phyloP scores from a whole-genome alignment of 2,329 filamentous ascomycete genomes.

The Scolecobasidium constrictum region DNA sequence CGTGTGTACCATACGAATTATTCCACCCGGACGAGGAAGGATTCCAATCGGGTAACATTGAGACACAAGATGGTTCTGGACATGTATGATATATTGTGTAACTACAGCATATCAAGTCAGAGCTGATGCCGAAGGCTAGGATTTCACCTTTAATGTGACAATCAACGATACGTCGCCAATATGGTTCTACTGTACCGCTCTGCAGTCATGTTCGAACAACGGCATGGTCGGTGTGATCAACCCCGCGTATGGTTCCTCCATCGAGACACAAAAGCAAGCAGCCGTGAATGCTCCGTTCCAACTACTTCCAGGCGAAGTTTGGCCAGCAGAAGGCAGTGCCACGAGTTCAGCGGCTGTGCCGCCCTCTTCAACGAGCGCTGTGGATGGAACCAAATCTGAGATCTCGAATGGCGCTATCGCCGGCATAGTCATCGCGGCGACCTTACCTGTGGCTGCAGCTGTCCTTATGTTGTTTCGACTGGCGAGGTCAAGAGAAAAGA shows the following conservation, averaged over 20 bases:
- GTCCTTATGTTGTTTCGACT: background rate
- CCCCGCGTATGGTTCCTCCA: constrained; percentile 22
- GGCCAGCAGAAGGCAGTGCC: constrained; percentile 25
- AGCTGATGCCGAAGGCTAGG: background rate
- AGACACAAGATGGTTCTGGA: constrained; percentile 6
- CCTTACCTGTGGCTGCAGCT: background rate
- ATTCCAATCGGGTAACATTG: constrained; percentile 9
- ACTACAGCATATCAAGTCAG: too few relatives aligned
- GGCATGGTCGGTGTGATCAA: constrained; percentile 73
- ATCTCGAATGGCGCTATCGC: constrained; percentile 1
- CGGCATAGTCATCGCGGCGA: background rate
- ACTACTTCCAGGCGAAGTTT: constrained; percentile 27
- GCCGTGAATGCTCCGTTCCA: constrained; percentile 14
- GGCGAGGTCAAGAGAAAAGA: background rate
- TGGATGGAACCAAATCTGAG: too few relatives aligned
- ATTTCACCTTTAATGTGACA: constrained; percentile 16
- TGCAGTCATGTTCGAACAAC: constrained; percentile 51
- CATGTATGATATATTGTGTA: constrained; percentile 4
- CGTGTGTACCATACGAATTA: constrained; percentile 17
- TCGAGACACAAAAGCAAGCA: constrained; percentile 10
- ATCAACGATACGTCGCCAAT: constrained; percentile 25
- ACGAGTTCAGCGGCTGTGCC: background rate
- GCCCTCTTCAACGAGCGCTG: too few relatives aligned
- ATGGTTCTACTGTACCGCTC: constrained; percentile 39
- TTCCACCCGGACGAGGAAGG: constrained; percentile 3